Evolutionary conservation across 1,284 basidiomycete genomes (phyloP), one percentile per base, ranked within the genome.

Genomic region (Melampsora occidentalis): DNA sequence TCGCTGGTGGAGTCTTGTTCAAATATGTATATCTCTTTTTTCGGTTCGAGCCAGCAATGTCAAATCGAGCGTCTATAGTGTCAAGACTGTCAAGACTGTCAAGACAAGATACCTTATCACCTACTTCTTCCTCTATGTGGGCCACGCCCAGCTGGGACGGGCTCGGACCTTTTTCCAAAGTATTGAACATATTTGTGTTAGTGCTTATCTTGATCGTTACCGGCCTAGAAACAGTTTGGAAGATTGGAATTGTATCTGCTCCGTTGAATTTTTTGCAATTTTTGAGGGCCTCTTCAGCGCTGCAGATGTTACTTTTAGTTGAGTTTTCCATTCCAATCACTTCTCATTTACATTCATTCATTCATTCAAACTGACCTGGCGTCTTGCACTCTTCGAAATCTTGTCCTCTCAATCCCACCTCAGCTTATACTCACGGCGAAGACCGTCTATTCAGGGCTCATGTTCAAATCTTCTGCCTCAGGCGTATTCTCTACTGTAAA

Each of bases 11-110:
- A 28, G 16, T 14, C 20, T 14, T 57, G n/a, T 22, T 57, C 14
- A 57, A 57, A 57, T 57, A 57, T 57, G 7, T 57, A 57, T 57
- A 22, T 28, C 53, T 57, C 14, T 57, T 57, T n/a, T 57, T 57
- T 5, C 53, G 53, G 28, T n/a, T 57, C 53, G 53, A 57, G 53
- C 53, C n/a, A 57, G n/a, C 53, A 57, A 57, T 57, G 53, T 57
- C 53, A 20, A 57, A 28, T 28, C 53, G 53, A 6, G 20, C 53
- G 53, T 57, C 53, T 16, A 5, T 57, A n/a, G 10, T n/a, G n/a
- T n/a, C n/a, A n/a, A n/a, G n/a, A n/a, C n/a, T 28, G 28, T 28
- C 28, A 28, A 28, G 28, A 28, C 28, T 9, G 53, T 57, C 53
- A 22, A 22, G n/a, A n/a, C 53, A 28, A 57, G 53, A 57, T 28